Conservation (phyloP, 768 basidiomycete genomes). For the Suillus brevipes region DNA sequence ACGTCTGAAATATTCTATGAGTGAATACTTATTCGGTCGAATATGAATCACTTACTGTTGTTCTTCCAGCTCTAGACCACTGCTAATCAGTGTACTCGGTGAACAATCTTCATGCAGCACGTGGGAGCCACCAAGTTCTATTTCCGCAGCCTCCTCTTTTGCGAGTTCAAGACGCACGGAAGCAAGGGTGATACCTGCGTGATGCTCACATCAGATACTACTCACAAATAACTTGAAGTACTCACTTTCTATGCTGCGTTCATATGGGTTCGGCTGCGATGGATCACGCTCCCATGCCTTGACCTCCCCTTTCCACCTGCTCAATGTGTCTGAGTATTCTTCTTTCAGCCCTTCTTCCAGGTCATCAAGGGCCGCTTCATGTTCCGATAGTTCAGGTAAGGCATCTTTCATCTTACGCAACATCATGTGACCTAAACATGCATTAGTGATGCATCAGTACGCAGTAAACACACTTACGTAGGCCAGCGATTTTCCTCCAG, state of each 20-base stretch:
- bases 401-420: constrained; percentile 9
- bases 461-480: constrained; percentile 21
- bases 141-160: constrained; percentile 9
- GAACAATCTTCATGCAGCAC: constrained; percentile 9
- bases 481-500: constrained; percentile 30
- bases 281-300: constrained; percentile 25
- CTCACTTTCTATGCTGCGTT: neutral
- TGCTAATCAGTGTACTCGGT: constrained; percentile 8
- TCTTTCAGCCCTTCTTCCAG: neutral
- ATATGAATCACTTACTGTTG: constrained; percentile 13
- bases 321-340: constrained; percentile 3
- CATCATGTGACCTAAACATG: constrained; percentile 1
- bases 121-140: neutral
- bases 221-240: neutral
- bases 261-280: constrained; percentile 25
- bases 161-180: constrained; percentile 10
- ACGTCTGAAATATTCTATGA: neutral
- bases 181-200: constrained; percentile 5
- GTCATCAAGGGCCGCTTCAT: neutral
- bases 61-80: constrained; percentile 19
- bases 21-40: neutral
- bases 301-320: constrained; percentile 17
- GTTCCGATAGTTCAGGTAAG: neutral
- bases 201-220: neutral
- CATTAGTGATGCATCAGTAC: neutral